These are phyloP conservation scores for Neurospora crassa DNA, from an alignment of 2,329 filamentous ascomycete genomes.

Conservation along the genomic window DNA sequence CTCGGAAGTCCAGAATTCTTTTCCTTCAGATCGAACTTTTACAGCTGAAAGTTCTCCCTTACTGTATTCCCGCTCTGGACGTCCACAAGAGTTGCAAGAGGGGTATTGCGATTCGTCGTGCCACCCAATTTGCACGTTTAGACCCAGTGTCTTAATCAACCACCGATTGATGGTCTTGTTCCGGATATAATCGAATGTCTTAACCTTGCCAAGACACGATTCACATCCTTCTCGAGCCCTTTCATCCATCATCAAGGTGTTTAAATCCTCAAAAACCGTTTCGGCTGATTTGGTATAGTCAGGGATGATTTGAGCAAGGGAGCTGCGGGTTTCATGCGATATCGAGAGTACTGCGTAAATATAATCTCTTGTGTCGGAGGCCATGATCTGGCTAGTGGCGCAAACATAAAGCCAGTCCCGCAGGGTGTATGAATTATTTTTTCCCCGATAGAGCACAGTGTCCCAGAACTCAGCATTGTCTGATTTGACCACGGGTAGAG, in stretches of 20 bases:
- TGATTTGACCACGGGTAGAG: too few species aligned
- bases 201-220: neutral
- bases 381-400: neutral
- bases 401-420: neutral
- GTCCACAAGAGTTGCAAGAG: too few species aligned
- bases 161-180: neutral
- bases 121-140: neutral
- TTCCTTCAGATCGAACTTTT: too few species aligned
- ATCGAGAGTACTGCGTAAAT: neutral
- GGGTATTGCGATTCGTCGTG: too few species aligned
- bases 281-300: neutral
- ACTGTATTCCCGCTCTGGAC: too few species aligned
- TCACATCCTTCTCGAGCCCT: neutral
- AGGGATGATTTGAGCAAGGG: neutral
- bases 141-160: neutral
- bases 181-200: fast-evolving
- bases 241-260: neutral
- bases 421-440: neutral
- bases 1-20: too few species aligned
- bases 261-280: neutral
- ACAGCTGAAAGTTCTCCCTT: too few species aligned
- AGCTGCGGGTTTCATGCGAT: neutral
- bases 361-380: neutral
- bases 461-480: too few species aligned
- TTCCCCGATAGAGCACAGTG: too few species aligned